phyloP scores from a whole-genome alignment of 2,329 filamentous ascomycete genomes.

The Cyphellophora attinorum region DNA sequence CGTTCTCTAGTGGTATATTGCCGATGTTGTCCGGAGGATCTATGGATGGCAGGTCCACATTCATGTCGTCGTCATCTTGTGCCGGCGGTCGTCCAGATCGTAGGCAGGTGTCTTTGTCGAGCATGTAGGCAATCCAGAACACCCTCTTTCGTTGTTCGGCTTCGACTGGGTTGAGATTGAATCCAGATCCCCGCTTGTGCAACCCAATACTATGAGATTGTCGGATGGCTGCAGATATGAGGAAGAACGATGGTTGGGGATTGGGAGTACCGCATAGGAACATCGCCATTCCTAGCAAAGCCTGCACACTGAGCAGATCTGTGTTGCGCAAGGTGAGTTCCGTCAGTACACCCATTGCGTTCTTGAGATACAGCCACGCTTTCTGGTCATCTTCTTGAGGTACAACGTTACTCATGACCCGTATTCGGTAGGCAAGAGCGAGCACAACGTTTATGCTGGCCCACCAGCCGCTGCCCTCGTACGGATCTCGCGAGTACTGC shows the following conservation, averaged over 20 bases:
- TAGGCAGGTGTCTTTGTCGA: constrained; percentile 66
- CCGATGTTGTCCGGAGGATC: constrained; percentile 88
- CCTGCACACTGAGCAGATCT: constrained; percentile 88
- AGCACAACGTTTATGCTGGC: constrained; percentile 88
- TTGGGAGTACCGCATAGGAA: constrained; percentile 97
- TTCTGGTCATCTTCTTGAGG: constrained; percentile 86
- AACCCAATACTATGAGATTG: constrained; percentile 89
- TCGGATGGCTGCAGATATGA: constrained; percentile 82
- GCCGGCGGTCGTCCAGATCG: constrained; percentile 62
- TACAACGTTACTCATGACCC: constrained; percentile 91
- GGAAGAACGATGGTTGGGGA: constrained; percentile 83
- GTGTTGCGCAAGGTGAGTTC: constrained; percentile 95
- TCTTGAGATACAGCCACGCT: constrained; percentile 93
- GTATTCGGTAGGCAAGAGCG: constrained; percentile 83
- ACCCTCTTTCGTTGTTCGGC: constrained; percentile 79
- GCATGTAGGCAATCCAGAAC: constrained; percentile 67
- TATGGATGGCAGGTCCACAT: constrained; percentile 86
- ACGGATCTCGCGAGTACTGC: constrained; percentile 87
- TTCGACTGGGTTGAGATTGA: constrained; percentile 87
- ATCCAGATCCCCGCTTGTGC: constrained; percentile 85
- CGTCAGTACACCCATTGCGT: constrained; percentile 84
- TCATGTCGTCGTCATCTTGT: constrained; percentile 79
- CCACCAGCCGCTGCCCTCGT: constrained; percentile 96
- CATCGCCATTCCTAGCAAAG: constrained; percentile 80
- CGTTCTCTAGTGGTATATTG: constrained; percentile 84